Base-by-base conservation (phyloP, 441 rosid species). In the Pelargonium cotyledonis region DNA sequence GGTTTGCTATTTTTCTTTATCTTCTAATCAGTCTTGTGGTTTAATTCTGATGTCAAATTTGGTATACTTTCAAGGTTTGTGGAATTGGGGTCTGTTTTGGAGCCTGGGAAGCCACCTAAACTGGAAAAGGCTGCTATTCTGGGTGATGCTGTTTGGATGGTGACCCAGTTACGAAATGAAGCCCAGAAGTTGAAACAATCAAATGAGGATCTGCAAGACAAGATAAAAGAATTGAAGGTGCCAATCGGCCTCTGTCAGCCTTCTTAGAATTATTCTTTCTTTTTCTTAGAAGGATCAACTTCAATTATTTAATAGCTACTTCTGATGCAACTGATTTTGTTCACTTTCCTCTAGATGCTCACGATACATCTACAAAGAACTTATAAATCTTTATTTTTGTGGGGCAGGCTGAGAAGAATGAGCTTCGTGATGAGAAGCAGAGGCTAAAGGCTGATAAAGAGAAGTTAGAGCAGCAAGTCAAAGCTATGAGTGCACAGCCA, bases 371-470 rank as follows among this genome's bases (percentile, higher is more conserved):
- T 23, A 23, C 10, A 10, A 21, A 4, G 38, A 21, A 6, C 65
- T 62, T 23, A 21, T 29, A 1, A 16, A n/a, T 21, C 15, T 62
- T 62, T 4, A n/a, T 23, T 57, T 23, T 62, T 71, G 60, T 65
- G 44, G 12, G 78, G 49, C 78, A 95, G 99, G 82, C 85, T 21
- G 99, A 95, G 86, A 95, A 95, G 85, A 90, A 82, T 70, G 99
- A 95, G 82, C 90, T 92, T 73, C 89, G 97, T 9, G 99, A 90
- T 62, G 99, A 95, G 82, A 95, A 95, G 77, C 98, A 88, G 82
- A 92, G 91, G 82, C 82, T 95, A 68, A 95, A 92, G 87, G 88
- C 80, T 2, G 96, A 95, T 80, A 95, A 95, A 72, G 99, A 95
- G 77, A 95, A 80, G 85, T 76, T 92, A 85, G 99, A 92, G 77